Conservation (phyloP, 257 asterid species). For the Voacanga thouarsii region DNA sequence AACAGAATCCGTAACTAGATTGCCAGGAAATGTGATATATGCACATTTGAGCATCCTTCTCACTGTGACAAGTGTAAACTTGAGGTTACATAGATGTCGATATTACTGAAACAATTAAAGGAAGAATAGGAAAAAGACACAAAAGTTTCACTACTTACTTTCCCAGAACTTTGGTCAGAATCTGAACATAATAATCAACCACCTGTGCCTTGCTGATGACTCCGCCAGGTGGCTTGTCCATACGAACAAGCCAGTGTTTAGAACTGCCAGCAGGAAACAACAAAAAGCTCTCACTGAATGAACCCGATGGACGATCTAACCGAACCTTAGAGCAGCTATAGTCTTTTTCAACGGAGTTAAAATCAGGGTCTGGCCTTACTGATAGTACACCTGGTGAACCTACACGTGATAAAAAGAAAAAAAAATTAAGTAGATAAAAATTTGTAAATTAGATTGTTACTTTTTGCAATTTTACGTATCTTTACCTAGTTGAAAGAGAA, state of each 20-base stretch:
- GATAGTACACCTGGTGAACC: conserved; percentile 64
- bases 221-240: conserved; percentile 65
- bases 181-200: conserved; percentile 76
- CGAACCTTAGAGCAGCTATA: conserved; percentile 39
- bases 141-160: conserved; percentile 51
- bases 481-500: not conserved
- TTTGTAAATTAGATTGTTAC: not conserved
- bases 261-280: conserved; percentile 62
- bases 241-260: conserved; percentile 72
- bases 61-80: conserved; percentile 43
- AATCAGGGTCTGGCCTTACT: conserved; percentile 68
- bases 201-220: conserved; percentile 54
- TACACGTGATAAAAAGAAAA: conserved; percentile 15
- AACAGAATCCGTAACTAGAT: conserved; percentile 77
- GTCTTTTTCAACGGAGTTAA: conserved; percentile 48
- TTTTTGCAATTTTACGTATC: not conserved
- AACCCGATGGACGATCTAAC: conserved; percentile 26
- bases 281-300: conserved; percentile 26
- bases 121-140: conserved; percentile 5
- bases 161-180: conserved; percentile 66
- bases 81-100: conserved; percentile 12
- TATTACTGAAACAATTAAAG: not conserved
- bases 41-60: conserved; percentile 92
- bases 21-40: conserved; percentile 76
- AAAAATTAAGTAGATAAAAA: not conserved